Percentiles rank a stretch among this genome's conserved stretches.
phyloP scores from a whole-genome alignment of 352 stramenopile species.

The Pythium volutum region DNA sequence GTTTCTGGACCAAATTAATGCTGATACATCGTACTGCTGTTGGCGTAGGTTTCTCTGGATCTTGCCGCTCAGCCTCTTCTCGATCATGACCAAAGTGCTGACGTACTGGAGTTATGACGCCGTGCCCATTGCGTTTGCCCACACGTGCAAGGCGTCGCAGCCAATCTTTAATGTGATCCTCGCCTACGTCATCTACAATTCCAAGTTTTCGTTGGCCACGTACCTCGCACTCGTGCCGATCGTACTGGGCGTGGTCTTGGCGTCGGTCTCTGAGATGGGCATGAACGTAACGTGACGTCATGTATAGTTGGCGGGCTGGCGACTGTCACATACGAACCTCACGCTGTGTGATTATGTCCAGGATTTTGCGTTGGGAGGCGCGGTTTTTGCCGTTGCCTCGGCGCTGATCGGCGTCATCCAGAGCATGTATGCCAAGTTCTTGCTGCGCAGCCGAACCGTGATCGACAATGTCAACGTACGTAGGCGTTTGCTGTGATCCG shows the following conservation, averaged over 20 bases:
- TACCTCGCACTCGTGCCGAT: constrained; percentile 83
- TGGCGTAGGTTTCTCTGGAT: constrained; percentile 66
- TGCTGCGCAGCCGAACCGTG: constrained; percentile 72
- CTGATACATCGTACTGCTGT: not conserved
- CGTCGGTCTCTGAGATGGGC: constrained; percentile 83
- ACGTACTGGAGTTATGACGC: constrained; percentile 89
- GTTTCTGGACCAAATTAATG: not conserved
- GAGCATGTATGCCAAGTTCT: constrained; percentile 88
- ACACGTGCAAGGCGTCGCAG: constrained; percentile 87
- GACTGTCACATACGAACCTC: not conserved
- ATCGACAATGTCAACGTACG: constrained; percentile 82
- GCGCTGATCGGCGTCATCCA: constrained; percentile 75
- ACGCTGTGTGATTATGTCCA: constrained; percentile 18
- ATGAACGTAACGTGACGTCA: constrained; percentile 58
- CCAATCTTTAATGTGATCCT: constrained; percentile 87
- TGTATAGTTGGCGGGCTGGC: not conserved
- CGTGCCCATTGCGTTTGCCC: constrained; percentile 78
- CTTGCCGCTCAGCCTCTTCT: constrained; percentile 74
- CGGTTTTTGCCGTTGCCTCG: constrained; percentile 70
- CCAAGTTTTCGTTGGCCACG: constrained; percentile 65
- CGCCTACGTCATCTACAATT: constrained; percentile 68
- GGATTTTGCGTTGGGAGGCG: constrained; percentile 64
- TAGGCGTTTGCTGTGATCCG: not conserved
- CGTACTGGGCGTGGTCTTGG: constrained; percentile 76
- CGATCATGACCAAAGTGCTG: constrained; percentile 75